These are phyloP conservation scores for Ustilago loliicola DNA, from an alignment of 1,284 basidiomycete genomes.

Conservation along the genomic window DNA sequence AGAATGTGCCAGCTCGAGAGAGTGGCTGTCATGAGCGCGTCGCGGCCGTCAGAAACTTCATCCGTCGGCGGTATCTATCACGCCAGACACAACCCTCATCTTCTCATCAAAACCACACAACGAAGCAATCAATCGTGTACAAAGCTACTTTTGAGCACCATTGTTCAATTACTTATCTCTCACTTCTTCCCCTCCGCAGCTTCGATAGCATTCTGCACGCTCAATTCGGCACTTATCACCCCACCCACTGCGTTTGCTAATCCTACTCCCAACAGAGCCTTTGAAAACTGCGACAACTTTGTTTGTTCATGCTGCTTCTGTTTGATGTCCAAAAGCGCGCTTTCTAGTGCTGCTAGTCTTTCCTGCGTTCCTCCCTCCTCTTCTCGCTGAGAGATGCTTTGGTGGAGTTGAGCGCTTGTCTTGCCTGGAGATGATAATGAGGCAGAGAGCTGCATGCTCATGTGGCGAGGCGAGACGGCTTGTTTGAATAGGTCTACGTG, in stretches of 20 bases:
- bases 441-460: neutral
- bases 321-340: constrained; percentile 8
- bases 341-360: constrained; percentile 7
- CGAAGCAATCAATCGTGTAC: neutral
- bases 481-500: neutral
- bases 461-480: too few species aligned
- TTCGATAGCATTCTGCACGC: constrained; percentile 18
- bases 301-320: constrained; percentile 15
- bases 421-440: neutral
- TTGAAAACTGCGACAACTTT: constrained; percentile 8
- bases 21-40: neutral
- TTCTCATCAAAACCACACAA: neutral
- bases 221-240: constrained; percentile 10
- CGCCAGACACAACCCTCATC: neutral
- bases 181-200: neutral
- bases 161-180: constrained; percentile 7
- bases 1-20: neutral
- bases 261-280: neutral
- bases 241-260: constrained; percentile 7
- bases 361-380: neutral
- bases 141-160: neutral
- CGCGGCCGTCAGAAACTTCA: neutral
- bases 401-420: neutral
- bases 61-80: too few species aligned
- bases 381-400: neutral